A percentile compares a stretch with the other conserved stretches of the same genome.
phyloP scores from a whole-genome alignment of 257 asterid species.

The Lavandula angustifolia region DNA sequence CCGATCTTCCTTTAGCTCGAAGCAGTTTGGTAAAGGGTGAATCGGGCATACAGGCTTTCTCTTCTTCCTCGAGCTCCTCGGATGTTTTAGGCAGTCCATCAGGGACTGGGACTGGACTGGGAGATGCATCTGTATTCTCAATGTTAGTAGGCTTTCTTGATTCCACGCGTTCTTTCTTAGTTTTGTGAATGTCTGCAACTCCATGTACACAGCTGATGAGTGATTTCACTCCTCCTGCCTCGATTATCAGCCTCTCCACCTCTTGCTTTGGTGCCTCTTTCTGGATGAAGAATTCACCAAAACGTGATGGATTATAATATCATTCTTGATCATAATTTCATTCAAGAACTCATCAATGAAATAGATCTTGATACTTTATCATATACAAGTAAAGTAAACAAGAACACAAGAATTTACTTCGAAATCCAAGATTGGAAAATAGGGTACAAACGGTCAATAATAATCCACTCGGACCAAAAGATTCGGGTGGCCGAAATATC shows the following conservation, averaged over 20 bases:
- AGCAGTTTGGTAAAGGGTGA: constrained; percentile 84
- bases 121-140: constrained; percentile 13
- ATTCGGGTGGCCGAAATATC: too few relatives aligned
- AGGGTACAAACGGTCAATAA: too few relatives aligned
- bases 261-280: constrained; percentile 76
- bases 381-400: not conserved
- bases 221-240: constrained; percentile 81
- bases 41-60: constrained; percentile 78
- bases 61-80: constrained; percentile 89
- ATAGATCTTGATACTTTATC: not conserved
- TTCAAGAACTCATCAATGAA: not conserved
- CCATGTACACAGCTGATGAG: constrained; percentile 76
- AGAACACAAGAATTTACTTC: too few relatives aligned
- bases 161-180: constrained; percentile 39
- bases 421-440: too few relatives aligned
- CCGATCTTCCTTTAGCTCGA: constrained; percentile 61
- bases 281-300: constrained; percentile 41
- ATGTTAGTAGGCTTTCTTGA: constrained; percentile 19
- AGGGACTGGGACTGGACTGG: constrained; percentile 55
- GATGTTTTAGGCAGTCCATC: constrained; percentile 82
- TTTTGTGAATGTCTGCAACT: constrained; percentile 57
- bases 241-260: constrained; percentile 71
- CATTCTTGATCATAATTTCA: not conserved
- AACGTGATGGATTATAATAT: not conserved
- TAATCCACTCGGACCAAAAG: too few relatives aligned